Evolutionary conservation across 2,329 filamentous ascomycete species (phyloP).

Genomic region (Colletotrichum gloeosporioides): DNA sequence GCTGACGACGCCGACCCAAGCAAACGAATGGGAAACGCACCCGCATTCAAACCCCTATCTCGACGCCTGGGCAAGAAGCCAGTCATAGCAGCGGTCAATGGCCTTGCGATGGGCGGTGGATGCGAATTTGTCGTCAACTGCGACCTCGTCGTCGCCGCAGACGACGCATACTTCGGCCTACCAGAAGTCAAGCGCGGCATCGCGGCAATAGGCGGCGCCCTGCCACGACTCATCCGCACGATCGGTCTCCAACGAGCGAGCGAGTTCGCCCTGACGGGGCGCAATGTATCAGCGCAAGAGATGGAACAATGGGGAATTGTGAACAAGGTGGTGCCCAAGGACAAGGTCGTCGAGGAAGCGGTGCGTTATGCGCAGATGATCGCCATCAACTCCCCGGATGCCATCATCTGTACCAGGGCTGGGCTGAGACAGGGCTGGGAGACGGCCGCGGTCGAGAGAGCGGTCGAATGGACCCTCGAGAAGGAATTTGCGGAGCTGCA

Average conservation of each 20-base stretch:
- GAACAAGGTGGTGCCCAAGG: constrained; percentile 21
- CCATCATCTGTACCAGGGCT: constrained; percentile 43
- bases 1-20: constrained; percentile 23
- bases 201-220: constrained; percentile 56
- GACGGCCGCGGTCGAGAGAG: constrained; percentile 43
- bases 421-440: constrained; percentile 44
- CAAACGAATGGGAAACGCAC: constrained; percentile 22
- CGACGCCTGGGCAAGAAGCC: constrained; percentile 54
- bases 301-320: constrained; percentile 29
- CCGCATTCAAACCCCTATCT: constrained; percentile 40
- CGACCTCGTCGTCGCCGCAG: constrained; percentile 58
- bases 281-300: constrained; percentile 25
- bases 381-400: constrained; percentile 33
- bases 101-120: constrained; percentile 60
- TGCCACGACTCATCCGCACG: constrained; percentile 54
- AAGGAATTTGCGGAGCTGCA: constrained; percentile 34
- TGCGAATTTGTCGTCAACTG: constrained; percentile 62
- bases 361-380: constrained; percentile 20
- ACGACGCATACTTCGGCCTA: constrained; percentile 55
- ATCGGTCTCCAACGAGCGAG: constrained; percentile 27
- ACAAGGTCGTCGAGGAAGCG: constrained; percentile 23
- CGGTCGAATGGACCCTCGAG: constrained; percentile 30
- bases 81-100: constrained; percentile 65
- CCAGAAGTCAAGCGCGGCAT: constrained; percentile 61
- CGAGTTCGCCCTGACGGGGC: constrained; percentile 29